Conservation (phyloP, 1,284 basidiomycete species). For the Sphaerobolus stellatus region DNA sequence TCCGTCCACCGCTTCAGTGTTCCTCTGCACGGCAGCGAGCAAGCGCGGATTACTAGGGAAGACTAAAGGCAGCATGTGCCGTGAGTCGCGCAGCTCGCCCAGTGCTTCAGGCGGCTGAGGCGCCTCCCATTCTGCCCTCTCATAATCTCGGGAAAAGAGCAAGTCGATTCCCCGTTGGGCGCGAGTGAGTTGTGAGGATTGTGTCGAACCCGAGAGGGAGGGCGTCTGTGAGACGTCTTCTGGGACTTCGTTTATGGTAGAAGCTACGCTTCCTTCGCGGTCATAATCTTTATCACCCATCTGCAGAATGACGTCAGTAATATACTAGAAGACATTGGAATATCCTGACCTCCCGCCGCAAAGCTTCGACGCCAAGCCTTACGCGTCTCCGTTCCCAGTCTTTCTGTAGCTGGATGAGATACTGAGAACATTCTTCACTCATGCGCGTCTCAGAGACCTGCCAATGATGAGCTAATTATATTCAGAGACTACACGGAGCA, state of each 20-base stretch:
- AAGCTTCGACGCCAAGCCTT: slow-evolving; percentile 74
- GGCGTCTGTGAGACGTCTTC: slow-evolving; percentile 32
- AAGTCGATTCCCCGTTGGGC: slow-evolving; percentile 68
- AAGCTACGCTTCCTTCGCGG: slow-evolving; percentile 52
- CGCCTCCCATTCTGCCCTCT: slow-evolving; percentile 73
- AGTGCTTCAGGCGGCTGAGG: slow-evolving; percentile 74
- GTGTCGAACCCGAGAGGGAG: slow-evolving; percentile 24
- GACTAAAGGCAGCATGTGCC: slow-evolving; percentile 88
- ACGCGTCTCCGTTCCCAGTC: slow-evolving; percentile 93
- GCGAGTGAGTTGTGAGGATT: slow-evolving; percentile 25
- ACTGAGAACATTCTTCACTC: slow-evolving; percentile 93
- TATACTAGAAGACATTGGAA: too few species aligned
- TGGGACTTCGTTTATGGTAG: slow-evolving; percentile 41
- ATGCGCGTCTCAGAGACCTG: slow-evolving; percentile 88
- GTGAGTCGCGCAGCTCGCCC: slow-evolving; percentile 85
- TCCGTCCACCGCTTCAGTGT: slow-evolving; percentile 13
- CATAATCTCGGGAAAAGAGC: slow-evolving; percentile 68
- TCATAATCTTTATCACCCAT: slow-evolving; percentile 65
- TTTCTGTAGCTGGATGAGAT: slow-evolving; percentile 89
- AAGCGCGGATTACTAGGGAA: slow-evolving; percentile 78
- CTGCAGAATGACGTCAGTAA: slow-evolving; percentile 44
- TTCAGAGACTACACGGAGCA: background rate
- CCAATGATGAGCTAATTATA: background rate
- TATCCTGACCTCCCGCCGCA: slow-evolving; percentile 68
- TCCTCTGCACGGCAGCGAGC: slow-evolving; percentile 68